Evolutionary conservation across 2,329 filamentous ascomycete genomes (phyloP).

Genomic region (Hirsutella rhossiliensis): DNA sequence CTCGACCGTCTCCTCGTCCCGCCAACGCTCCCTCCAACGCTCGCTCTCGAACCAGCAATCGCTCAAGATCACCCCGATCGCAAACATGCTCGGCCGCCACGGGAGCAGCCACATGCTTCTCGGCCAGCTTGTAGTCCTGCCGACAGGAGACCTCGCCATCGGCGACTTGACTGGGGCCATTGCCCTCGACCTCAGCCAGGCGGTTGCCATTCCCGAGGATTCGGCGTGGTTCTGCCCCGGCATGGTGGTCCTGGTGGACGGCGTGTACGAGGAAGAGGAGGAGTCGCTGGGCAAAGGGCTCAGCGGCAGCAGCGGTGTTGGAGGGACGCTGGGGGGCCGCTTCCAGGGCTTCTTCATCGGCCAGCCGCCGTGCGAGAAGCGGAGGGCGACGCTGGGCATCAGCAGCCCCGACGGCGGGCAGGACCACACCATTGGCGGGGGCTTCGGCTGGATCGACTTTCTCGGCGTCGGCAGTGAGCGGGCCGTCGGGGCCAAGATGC

Average conservation of each 20-base stretch:
- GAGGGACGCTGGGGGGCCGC: slow-evolving; percentile 81
- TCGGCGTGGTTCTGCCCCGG: slow-evolving; percentile 89
- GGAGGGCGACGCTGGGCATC: slow-evolving; percentile 66
- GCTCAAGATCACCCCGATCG: slow-evolving; percentile 82
- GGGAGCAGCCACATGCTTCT: slow-evolving; percentile 78
- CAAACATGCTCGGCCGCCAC: slow-evolving; percentile 63
- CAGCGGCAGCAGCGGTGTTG: slow-evolving; percentile 69
- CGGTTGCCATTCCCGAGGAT: slow-evolving; percentile 69
- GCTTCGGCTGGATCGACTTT: slow-evolving; percentile 97
- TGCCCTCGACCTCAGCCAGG: slow-evolving; percentile 67
- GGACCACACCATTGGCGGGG: slow-evolving; percentile 57
- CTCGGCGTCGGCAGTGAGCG: slow-evolving; percentile 83
- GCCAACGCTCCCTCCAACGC: slow-evolving; percentile 39
- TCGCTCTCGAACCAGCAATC: slow-evolving; percentile 53
- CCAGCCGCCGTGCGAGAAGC: slow-evolving; percentile 80
- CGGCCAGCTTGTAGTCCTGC: slow-evolving; percentile 68
- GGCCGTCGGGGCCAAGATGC: slow-evolving; percentile 72
- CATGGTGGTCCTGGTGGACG: slow-evolving; percentile 91
- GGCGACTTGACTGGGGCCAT: slow-evolving; percentile 86
- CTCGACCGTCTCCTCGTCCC: slow-evolving; percentile 56
- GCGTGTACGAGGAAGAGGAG: slow-evolving; percentile 92
- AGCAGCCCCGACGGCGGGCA: slow-evolving; percentile 44
- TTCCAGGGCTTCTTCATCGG: slow-evolving; percentile 87
- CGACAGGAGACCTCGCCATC: slow-evolving; percentile 70
- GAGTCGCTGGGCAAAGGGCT: slow-evolving; percentile 56